These are phyloP conservation scores for Tetracladium marchalianum DNA, from an alignment of 495 filamentous ascomycete species.

Conservation along the genomic window DNA sequence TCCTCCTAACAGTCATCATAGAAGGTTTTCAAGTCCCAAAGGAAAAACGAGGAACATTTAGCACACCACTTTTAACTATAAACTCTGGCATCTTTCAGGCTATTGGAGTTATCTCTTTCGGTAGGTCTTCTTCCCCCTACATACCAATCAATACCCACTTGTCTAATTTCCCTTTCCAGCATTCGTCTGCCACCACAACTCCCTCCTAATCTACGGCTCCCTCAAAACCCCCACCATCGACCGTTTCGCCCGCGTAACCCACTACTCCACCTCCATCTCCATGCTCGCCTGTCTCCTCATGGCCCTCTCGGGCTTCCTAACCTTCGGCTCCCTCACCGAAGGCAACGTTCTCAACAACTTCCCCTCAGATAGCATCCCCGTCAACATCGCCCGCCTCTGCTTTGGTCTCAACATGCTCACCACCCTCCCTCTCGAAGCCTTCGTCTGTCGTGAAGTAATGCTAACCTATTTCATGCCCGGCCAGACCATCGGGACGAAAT, in stretches of 20 bases:
- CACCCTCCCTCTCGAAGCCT: constrained; percentile 88
- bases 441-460: constrained; percentile 96
- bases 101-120: constrained; percentile 95
- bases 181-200: constrained; percentile 93
- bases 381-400: constrained; percentile 88
- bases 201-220: constrained; percentile 92
- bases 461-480: constrained; percentile 80
- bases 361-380: constrained; percentile 75
- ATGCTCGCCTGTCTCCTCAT: constrained; percentile 82
- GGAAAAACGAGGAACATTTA: constrained; percentile 60
- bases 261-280: constrained; percentile 81
- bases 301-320: constrained; percentile 83
- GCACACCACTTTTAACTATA: constrained; percentile 53
- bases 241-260: constrained; percentile 84
- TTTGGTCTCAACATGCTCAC: constrained; percentile 99
- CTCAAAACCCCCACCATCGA: constrained; percentile 89
- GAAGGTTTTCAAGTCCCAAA: constrained; percentile 65
- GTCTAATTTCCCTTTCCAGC: constrained; percentile 37
- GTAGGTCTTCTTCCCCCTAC: constrained; percentile 32
- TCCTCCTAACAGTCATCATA: constrained; percentile 79
- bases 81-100: constrained; percentile 88
- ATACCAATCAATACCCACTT: constrained; percentile 8
- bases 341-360: constrained; percentile 99
- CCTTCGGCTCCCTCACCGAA: constrained; percentile 81
- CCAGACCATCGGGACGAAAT: constrained; percentile 69